phyloP scores from a whole-genome alignment of 2,329 filamentous ascomycete genomes.

The Apiospora marii region DNA sequence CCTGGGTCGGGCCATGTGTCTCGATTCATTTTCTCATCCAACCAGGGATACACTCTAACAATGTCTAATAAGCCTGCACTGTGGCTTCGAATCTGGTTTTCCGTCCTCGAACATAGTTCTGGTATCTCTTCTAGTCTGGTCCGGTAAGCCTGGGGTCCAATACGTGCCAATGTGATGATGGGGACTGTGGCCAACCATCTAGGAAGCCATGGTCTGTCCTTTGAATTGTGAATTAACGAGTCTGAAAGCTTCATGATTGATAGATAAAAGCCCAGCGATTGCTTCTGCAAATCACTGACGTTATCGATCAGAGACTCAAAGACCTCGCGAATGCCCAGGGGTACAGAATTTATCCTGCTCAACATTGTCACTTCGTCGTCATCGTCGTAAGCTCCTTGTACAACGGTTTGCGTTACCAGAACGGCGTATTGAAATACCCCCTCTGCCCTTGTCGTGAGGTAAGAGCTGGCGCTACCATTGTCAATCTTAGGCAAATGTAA shows the following conservation, averaged over 20 bases:
- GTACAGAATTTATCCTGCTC: background rate
- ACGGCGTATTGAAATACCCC: background rate
- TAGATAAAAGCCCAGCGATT: background rate
- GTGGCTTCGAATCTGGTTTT: background rate
- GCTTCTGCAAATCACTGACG: background rate
- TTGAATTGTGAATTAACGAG: too few species aligned
- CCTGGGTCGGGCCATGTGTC: background rate
- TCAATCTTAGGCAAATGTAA: background rate
- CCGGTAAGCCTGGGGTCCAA: background rate
- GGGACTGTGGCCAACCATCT: background rate
- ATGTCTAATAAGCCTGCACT: background rate
- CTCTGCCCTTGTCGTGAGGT: background rate
- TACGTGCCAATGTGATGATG: background rate
- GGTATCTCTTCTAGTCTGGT: background rate
- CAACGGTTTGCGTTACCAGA: background rate
- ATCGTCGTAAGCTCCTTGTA: background rate
- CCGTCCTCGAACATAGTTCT: background rate
- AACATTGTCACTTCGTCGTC: background rate
- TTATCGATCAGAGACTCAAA: background rate
- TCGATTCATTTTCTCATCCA: too few species aligned
- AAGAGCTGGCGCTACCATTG: background rate
- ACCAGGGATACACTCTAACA: too few species aligned
- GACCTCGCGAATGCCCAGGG: background rate
- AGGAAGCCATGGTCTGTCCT: background rate
- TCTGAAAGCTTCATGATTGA: background rate